phyloP scores from a whole-genome alignment of 2,329 filamentous ascomycete species.

The Pseudogymnoascus sp. region DNA sequence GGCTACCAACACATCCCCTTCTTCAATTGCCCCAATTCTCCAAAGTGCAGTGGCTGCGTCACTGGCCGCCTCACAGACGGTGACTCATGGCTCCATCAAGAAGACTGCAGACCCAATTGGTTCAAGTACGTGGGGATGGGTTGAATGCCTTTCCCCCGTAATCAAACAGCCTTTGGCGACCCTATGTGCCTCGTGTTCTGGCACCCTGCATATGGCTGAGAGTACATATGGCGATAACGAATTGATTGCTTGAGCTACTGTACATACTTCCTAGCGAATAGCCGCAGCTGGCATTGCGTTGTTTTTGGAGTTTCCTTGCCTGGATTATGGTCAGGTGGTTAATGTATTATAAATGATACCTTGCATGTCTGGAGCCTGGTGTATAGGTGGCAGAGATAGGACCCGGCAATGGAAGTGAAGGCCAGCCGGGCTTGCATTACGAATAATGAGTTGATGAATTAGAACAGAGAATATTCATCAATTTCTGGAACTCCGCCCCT shows the following conservation, averaged over 20 bases:
- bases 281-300: background rate
- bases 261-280: background rate
- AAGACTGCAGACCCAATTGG: conserved; percentile 94
- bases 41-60: conserved; percentile 84
- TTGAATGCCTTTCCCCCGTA: conserved; percentile 32
- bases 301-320: background rate
- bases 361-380: background rate
- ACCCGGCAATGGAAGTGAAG: background rate
- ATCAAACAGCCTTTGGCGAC: background rate
- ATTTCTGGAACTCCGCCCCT: background rate
- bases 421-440: background rate
- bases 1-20: conserved; percentile 98
- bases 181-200: background rate
- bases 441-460: conserved; percentile 7
- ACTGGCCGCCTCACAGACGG: conserved; percentile 84
- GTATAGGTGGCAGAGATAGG: background rate
- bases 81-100: conserved; percentile 72
- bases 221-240: background rate
- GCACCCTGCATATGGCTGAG: background rate
- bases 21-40: conserved; percentile 96
- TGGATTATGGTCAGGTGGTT: background rate
- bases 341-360: background rate
- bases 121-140: conserved; percentile 89
- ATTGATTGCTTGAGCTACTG: background rate
- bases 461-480: background rate